These are phyloP conservation scores for Cyberlindnera euphorbiiphila DNA, from an alignment of 805 yeast genomes.

Conservation along the genomic window DNA sequence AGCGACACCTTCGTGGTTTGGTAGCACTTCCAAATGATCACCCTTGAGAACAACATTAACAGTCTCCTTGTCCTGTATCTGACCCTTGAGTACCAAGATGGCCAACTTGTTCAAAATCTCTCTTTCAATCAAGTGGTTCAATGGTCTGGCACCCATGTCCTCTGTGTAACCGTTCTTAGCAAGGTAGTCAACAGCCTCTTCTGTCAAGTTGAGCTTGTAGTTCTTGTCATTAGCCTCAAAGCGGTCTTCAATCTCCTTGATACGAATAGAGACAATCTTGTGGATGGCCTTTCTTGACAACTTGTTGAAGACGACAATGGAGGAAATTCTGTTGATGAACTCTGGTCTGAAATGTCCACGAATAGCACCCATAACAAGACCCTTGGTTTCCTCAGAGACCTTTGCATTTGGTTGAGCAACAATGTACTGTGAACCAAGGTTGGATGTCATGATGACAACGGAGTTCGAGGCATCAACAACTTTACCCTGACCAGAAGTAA, in stretches of 20 bases:
- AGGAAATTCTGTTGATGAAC: slow-evolving; percentile 91
- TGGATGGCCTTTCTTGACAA: slow-evolving; percentile 87
- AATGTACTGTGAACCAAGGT: slow-evolving; percentile 91
- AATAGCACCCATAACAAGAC: slow-evolving; percentile 78
- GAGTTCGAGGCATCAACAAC: slow-evolving; percentile 89
- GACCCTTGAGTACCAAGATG: slow-evolving; percentile 80
- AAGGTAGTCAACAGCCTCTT: slow-evolving; percentile 75
- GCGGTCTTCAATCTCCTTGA: slow-evolving; percentile 79
- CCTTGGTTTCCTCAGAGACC: slow-evolving; percentile 65
- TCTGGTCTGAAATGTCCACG: slow-evolving; percentile 94
- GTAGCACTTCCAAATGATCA: slow-evolving; percentile 72
- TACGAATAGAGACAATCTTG: slow-evolving; percentile 83
- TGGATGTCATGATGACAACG: slow-evolving; percentile 94
- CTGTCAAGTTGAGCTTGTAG: slow-evolving; percentile 67
- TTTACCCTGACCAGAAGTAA: slow-evolving; percentile 92
- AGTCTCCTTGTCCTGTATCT: slow-evolving; percentile 80
- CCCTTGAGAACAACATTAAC: slow-evolving; percentile 56
- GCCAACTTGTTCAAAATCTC: slow-evolving; percentile 88
- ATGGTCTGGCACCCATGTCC: slow-evolving; percentile 95
- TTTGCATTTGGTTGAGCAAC: slow-evolving; percentile 60
- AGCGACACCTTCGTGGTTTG: slow-evolving; percentile 68
- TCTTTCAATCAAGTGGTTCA: slow-evolving; percentile 85
- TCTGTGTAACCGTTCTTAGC: slow-evolving; percentile 85
- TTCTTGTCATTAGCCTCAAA: slow-evolving; percentile 82
- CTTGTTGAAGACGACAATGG: slow-evolving; percentile 90